Base-by-base conservation (phyloP, 1,139 yeast species). In the Taphrina betulina region DNA sequence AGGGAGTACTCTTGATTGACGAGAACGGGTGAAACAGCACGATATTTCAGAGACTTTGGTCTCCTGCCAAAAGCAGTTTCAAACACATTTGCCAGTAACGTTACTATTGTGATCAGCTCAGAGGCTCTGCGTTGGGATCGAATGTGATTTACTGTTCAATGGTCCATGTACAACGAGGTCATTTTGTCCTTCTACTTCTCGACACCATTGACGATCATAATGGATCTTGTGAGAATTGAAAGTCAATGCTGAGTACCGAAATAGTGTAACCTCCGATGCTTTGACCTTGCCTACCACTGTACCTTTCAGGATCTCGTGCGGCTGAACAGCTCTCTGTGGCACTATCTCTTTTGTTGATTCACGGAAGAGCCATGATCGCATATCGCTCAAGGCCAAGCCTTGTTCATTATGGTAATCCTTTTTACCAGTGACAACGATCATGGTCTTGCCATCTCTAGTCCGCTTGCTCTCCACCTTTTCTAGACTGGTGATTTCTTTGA, bases 171-270 rank as follows among this genome's bases (percentile, higher is more conserved):
- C 84, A 0, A 90, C 71, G 0, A 82, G 66, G 36, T 74, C 74
- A 0, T 83, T 81, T 50, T 87, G 78, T 0, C 79, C 76, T 64
- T 90, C 97, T 1, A 16, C 19, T 12, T 24, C 33, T 12, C 35
- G 45, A 14, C 45, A 41, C 45, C 45, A 41, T 14, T 17, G 20
- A 10, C 45, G 33, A 28, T 41, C 45, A 16, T 41, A 41, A 24
- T 90, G 97, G 42, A 90, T 85, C 58, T 78, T 77, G 68, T 90
- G 97, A 5, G 90, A 75, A 66, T 90, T 90, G 70, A 80, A 81
- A 0, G 94, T 82, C 57, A 89, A 68, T 36, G 85, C 82, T 42
- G 90, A 81, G 69, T 81, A 86, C 59, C 88, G 72, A 63, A 82
- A 73, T 23, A 81, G 68, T 41, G 73, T 40, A 17, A 41, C 41